Evolutionary conservation across 2,329 filamentous ascomycete species (phyloP).

Genomic region (Fusarium compactum): DNA sequence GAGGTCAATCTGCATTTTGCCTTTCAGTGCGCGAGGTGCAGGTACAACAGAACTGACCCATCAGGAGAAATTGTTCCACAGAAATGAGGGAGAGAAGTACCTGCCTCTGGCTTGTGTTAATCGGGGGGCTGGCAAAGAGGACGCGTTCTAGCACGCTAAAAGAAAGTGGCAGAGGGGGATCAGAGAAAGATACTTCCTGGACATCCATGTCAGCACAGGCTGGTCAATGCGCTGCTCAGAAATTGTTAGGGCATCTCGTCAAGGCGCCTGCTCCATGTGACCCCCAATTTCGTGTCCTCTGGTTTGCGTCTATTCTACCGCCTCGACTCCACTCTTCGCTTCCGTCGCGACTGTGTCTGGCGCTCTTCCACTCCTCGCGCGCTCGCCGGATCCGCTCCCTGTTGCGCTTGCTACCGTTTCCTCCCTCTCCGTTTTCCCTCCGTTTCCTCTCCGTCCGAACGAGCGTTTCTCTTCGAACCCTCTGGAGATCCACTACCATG

Average conservation of each 20-base stretch:
- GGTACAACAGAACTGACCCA: neutral
- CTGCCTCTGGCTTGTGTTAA: neutral
- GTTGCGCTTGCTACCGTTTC: neutral
- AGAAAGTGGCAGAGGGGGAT: neutral
- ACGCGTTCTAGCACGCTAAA: neutral
- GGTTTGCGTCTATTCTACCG: neutral
- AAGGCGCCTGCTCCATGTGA: neutral
- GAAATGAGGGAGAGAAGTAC: neutral
- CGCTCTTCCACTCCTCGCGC: neutral
- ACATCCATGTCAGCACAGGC: neutral
- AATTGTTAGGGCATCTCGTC: neutral
- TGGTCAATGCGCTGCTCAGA: neutral
- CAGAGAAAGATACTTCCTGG: neutral
- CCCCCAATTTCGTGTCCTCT: neutral
- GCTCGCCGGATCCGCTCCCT: neutral
- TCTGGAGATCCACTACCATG: neutral
- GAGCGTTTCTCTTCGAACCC: neutral
- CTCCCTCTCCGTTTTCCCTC: neutral
- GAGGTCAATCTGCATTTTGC: neutral
- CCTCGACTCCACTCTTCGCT: neutral
- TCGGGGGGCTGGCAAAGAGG: neutral
- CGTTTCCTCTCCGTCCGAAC: neutral
- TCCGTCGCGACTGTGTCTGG: no score
- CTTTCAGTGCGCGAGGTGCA: neutral
- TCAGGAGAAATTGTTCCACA: neutral